Evolutionary conservation across 1,284 basidiomycete species (phyloP).

Genomic region (Cutaneotrichosporon mucoides): DNA sequence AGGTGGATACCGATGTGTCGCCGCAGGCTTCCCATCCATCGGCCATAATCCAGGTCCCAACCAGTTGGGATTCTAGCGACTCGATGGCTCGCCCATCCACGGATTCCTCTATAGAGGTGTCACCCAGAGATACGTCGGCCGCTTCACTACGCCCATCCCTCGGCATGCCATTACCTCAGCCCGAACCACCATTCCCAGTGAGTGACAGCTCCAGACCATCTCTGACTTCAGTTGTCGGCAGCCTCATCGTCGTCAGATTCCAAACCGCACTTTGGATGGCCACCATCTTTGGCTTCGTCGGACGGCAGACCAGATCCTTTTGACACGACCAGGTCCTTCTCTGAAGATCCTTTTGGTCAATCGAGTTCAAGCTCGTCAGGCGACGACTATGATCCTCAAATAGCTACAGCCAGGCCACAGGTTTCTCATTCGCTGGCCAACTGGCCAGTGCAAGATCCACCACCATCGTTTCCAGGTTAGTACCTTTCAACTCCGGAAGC

Average conservation of each 20-base stretch:
- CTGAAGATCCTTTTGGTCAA: conserved; percentile 34
- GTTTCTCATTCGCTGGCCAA: background rate
- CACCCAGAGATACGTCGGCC: conserved; percentile 8
- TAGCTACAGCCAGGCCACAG: background rate
- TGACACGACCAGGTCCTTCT: conserved; percentile 30
- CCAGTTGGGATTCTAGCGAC: conserved; percentile 8
- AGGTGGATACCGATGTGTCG: conserved; percentile 9
- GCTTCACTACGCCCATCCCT: background rate
- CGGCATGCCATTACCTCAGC: background rate
- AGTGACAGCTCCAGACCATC: background rate
- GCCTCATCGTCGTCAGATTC: conserved; percentile 37
- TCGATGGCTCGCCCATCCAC: conserved; percentile 4
- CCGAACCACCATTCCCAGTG: conserved; percentile 1
- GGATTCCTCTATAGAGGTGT: conserved; percentile 5
- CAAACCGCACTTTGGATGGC: conserved; percentile 30
- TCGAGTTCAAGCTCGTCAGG: conserved; percentile 18
- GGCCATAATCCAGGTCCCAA: conserved; percentile 1
- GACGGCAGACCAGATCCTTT: conserved; percentile 32
- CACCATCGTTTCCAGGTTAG: background rate
- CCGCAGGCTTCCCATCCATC: conserved; percentile 3
- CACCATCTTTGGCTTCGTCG: conserved; percentile 3
- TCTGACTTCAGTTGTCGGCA: conserved; percentile 25
- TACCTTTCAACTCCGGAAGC: background rate
- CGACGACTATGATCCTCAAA: conserved; percentile 12
- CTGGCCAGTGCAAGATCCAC: background rate